Conservation (phyloP, 2,329 filamentous ascomycete species). For the Lachnellula hyalina region DNA sequence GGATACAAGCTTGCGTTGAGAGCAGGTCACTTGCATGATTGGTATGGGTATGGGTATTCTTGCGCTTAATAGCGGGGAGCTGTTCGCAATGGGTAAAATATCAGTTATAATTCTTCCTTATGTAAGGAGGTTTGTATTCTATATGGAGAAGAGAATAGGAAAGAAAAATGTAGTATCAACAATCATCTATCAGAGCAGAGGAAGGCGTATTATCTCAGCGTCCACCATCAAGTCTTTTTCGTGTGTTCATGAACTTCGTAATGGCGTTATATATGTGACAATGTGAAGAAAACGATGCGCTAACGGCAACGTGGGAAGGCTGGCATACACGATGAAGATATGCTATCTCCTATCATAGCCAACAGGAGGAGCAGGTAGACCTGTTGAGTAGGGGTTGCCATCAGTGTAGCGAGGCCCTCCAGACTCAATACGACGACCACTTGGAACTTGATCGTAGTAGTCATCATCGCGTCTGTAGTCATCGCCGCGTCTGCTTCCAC, state of each 20-base stretch:
- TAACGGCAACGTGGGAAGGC: background rate
- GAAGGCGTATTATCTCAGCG: background rate
- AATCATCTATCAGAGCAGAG: conserved; percentile 5
- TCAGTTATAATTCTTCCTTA: conserved; percentile 30
- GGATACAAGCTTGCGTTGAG: conserved; percentile 24
- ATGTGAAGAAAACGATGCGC: background rate
- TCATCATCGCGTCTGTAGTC: conserved; percentile 8
- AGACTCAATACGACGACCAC: conserved; percentile 30
- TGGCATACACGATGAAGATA: conserved; percentile 2
- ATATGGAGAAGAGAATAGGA: conserved; percentile 11
- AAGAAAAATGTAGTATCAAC: conserved; percentile 7
- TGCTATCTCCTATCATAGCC: conserved; percentile 20
- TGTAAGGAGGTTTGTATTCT: conserved; percentile 10
- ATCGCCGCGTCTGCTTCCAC: conserved; percentile 16
- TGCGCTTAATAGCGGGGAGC: conserved; percentile 23
- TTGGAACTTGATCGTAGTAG: conserved; percentile 9
- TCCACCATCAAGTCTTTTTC: background rate
- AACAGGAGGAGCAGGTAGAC: conserved; percentile 30
- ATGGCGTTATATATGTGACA: background rate
- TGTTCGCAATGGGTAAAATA: conserved; percentile 22
- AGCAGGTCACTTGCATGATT: conserved; percentile 24
- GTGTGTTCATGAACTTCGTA: conserved; percentile 1
- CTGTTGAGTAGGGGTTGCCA: conserved; percentile 39
- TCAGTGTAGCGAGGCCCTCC: conserved; percentile 38
- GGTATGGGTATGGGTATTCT: background rate